These are phyloP conservation scores for Chloris gayana DNA, from an alignment of 176 grass and related monocot species.

Conservation along the genomic window DNA sequence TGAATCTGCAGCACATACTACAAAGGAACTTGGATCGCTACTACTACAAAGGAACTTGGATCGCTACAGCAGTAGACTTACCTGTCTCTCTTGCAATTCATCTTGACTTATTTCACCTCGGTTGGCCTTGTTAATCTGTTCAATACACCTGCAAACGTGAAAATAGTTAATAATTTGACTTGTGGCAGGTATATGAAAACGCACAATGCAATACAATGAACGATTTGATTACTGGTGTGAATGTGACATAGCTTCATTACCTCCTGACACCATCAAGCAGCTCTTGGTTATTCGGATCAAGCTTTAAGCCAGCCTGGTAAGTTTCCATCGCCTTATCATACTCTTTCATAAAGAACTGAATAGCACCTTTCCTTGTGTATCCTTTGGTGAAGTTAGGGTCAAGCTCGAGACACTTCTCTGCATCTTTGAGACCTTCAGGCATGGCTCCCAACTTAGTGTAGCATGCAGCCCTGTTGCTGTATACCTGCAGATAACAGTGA, in stretches of 20 bases:
- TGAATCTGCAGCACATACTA: not conserved
- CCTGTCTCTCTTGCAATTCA: conserved; percentile 97
- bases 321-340: conserved; percentile 94
- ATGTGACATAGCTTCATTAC: conserved; percentile 49
- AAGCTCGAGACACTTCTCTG: conserved; percentile 96
- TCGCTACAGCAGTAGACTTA: conserved; percentile 16
- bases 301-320: conserved; percentile 96
- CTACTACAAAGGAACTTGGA: not conserved
- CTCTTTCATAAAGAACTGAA: conserved; percentile 99
- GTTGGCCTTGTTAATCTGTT: conserved; percentile 94
- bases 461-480: conserved; percentile 97
- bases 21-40: no score
- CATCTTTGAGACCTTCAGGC: conserved; percentile 98
- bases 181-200: not conserved
- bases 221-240: not conserved
- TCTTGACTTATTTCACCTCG: conserved; percentile 92
- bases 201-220: not conserved
- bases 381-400: conserved; percentile 95
- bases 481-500: conserved; percentile 57
- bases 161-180: not conserved
- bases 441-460: conserved; percentile 94
- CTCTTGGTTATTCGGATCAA: conserved; percentile 86
- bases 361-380: conserved; percentile 92
- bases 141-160: conserved; percentile 62
- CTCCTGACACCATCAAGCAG: conserved; percentile 80